Evolutionary conservation across 73 alveolate genomes (phyloP).

Genomic region (Symbiodinium pilosum): DNA sequence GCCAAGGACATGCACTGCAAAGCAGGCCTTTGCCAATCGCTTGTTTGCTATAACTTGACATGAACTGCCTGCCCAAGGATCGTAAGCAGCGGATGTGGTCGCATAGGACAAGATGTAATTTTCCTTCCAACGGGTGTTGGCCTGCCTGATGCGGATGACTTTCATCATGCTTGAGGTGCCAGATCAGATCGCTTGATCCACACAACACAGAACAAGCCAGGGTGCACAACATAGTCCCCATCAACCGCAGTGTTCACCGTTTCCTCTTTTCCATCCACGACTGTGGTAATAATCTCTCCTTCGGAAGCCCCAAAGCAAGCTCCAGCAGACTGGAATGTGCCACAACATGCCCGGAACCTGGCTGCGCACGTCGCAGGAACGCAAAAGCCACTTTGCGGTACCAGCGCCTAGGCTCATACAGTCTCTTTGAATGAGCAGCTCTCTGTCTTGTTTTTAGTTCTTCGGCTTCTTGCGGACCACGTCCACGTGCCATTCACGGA

Average conservation of each 20-base stretch:
- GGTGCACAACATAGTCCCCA: conserved; percentile 63
- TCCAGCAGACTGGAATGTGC: background rate
- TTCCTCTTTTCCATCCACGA: conserved; percentile 88
- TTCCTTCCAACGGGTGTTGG: conserved; percentile 76
- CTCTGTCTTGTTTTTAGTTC: too few relatives aligned
- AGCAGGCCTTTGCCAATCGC: background rate
- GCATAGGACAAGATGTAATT: conserved; percentile 32
- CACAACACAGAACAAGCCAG: background rate
- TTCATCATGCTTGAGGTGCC: background rate
- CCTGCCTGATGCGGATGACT: conserved; percentile 34
- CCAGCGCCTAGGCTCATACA: conserved; percentile 51
- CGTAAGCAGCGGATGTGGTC: conserved; percentile 47
- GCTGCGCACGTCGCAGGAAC: conserved; percentile 76
- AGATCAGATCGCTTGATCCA: too few relatives aligned
- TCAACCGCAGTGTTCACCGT: conserved; percentile 65
- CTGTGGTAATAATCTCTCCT: conserved; percentile 68
- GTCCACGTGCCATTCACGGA: too few relatives aligned
- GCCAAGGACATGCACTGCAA: background rate
- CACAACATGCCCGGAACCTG: background rate
- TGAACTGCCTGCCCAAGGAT: background rate
- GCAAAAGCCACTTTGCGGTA: conserved; percentile 94
- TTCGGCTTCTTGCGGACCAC: too few relatives aligned
- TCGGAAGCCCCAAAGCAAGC: too few relatives aligned
- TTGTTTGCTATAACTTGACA: background rate
- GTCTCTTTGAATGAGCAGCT: too few relatives aligned